Base-by-base conservation (phyloP, 73 alveolate species). In the Blepharisma stoltei region DNA sequence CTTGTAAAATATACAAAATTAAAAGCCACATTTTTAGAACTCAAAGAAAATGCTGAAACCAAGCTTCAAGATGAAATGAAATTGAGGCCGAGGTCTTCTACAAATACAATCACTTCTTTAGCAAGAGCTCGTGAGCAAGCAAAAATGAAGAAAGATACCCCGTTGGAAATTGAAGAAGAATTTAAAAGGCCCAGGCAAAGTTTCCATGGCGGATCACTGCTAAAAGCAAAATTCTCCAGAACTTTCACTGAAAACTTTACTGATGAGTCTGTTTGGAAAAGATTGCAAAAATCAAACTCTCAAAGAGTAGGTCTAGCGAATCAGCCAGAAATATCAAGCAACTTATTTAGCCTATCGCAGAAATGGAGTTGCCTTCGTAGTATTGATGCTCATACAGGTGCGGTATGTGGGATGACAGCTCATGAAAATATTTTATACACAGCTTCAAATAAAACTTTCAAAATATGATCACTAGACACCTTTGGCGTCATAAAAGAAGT, bases 381-480 rank as follows among this genome's bases (percentile, higher is more conserved):
- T 14, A 9, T 69, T n/a, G 65, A 69, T 14, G 79, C 79, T 38
- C 79, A 69, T 43, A 43, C 11, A 44, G 79, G 79, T n/a, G 14
- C 32, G 1, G 27, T 69, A 9, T 9, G 14, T 1, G 20, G 90
- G 2, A 21, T 88, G 14, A 71, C 86, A 41, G 49, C 84, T 3
- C 67, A 70, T 6, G 91, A 81, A 7, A 84, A 79, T 77, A 55
- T 70, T 54, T 52, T 88, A 9, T 84, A 79, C 68, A 85, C 91
- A 6, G 70, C 86, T 23, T 79, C 92, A 21, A 84, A 84, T 20
- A 78, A 78, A 73, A 66, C 83, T 14, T 48, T 88, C n/a, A 88
- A 88, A 71, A 84, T 88, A 38, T 84, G 92, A 89, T 84, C 82
- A 25, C 76, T 87, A 6, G 94, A 87, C 49, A 83, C 69, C 48